Evolutionary conservation across 257 asterid genomes (phyloP), one percentile per base, ranked within the genome.

Genomic region (Cinchona pubescens): DNA sequence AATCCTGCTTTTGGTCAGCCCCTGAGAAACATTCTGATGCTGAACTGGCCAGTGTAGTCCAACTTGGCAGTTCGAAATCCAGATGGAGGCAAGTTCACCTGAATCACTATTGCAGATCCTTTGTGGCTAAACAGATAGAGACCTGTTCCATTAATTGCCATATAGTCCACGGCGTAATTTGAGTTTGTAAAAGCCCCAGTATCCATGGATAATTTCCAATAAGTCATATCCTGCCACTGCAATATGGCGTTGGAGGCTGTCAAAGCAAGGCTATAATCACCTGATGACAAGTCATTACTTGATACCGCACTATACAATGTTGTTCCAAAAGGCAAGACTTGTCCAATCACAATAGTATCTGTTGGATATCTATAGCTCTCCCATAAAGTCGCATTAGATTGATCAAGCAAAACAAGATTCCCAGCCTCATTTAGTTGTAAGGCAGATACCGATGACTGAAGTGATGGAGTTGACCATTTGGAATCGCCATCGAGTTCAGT

Each of bases 141-240:
- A n/a, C 96, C 96, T 7, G 90, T 86, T 55, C 68, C 86, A 79
- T 90, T 79, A 19, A 83, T 10, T 12, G 69, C 74, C 84, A 83
- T 68, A 71, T 78, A 84, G 75, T 85, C 88, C 61, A 70, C 86
- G 14, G 78, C 78, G 34, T 29, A 51, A 60, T 77, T 79, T 38
- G 78, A 76, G 70, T 83, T 77, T 34, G 69, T 55, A 71, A 45
- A 83, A 12, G 87, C 91, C 30, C 45, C 42, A 16, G 75, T 7
- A 18, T 81, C 87, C 97, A 92, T 92, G 2, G 91, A 84, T 69
- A 92, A 46, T 71, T 82, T 88, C 96, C 91, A 90, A 69, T 87
- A 92, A 0, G 84, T 79, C 18, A 76, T 73, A 0, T 60, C 77
- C 59, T 75, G 60, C 97, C 97, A 92, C 38, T 59, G 79, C 6